Conservation (phyloP, 2,329 filamentous ascomycete genomes). For the Pseudogymnoascus sp. region DNA sequence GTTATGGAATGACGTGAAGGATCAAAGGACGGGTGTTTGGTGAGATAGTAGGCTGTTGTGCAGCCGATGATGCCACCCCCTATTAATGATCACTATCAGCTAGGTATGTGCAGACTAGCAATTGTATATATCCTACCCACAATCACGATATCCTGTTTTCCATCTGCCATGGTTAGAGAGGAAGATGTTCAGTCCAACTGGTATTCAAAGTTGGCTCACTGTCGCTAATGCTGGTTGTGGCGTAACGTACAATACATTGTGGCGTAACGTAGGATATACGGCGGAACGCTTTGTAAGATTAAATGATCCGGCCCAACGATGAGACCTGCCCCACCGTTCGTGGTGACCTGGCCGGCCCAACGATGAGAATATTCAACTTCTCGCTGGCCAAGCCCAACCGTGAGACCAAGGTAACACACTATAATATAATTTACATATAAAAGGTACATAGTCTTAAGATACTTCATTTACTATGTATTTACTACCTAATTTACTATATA, state of each 20-base stretch:
- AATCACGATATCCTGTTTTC: slow-evolving; percentile 9
- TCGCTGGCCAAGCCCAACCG: no score
- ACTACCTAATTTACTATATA: no score
- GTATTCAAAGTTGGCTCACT: neutral
- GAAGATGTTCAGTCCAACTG: neutral
- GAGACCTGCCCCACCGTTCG: no score
- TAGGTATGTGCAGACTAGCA: neutral
- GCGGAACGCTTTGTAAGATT: no score
- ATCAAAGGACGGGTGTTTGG: slow-evolving; percentile 74
- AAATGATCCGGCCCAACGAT: no score
- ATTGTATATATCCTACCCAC: slow-evolving; percentile 7
- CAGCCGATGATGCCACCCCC: slow-evolving; percentile 86
- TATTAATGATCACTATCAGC: slow-evolving; percentile 10
- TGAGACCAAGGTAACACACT: no score
- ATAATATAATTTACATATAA: no score
- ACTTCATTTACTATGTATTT: no score
- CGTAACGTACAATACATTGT: neutral
- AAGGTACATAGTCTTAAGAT: no score
- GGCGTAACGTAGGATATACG: neutral
- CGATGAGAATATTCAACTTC: no score
- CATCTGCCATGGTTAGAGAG: neutral
- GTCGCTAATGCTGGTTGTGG: neutral
- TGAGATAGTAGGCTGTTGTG: slow-evolving; percentile 85
- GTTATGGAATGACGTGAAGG: slow-evolving; percentile 68
- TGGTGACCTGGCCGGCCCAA: no score